phyloP scores from a whole-genome alignment of 257 asterid species.

The Vinca minor region DNA sequence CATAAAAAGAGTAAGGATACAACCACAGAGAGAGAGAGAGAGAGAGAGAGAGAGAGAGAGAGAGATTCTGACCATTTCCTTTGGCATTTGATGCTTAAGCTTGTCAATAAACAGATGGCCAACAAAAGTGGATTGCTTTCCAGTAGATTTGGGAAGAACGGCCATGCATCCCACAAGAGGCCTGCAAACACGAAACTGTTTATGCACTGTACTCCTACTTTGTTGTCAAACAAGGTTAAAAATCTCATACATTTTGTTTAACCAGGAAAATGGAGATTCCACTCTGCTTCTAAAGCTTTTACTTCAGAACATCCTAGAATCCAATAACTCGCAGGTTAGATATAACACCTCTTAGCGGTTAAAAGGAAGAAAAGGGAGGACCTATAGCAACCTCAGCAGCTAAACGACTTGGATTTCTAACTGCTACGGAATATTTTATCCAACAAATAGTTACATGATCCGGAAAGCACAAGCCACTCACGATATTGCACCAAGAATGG shows the following conservation, averaged over 20 bases:
- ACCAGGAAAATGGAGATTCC: neutral
- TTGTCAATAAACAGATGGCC: conserved; percentile 61
- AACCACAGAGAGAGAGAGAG: neutral
- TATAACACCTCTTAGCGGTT: neutral
- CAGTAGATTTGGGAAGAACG: conserved; percentile 30
- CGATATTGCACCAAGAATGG: neutral
- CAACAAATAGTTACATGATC: neutral
- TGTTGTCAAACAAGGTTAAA: neutral
- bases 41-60: conserved; percentile 19
- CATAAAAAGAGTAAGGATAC: neutral
- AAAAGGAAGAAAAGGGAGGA: neutral
- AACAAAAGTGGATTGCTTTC: conserved; percentile 30
- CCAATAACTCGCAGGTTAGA: neutral
- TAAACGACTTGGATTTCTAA: neutral
- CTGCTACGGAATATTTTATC: neutral
- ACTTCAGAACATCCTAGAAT: neutral
- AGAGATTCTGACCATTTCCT: conserved; percentile 40
- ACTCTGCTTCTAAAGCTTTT: neutral
- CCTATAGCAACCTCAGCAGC: neutral
- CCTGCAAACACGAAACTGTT: conserved; percentile 35
- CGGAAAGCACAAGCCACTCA: neutral
- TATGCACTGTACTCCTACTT: neutral
- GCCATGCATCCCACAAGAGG: conserved; percentile 47
- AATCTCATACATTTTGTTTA: neutral
- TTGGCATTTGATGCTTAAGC: conserved; percentile 41